phyloP scores from a whole-genome alignment of 1,139 yeast genomes.

The Scheffersomyces titani region DNA sequence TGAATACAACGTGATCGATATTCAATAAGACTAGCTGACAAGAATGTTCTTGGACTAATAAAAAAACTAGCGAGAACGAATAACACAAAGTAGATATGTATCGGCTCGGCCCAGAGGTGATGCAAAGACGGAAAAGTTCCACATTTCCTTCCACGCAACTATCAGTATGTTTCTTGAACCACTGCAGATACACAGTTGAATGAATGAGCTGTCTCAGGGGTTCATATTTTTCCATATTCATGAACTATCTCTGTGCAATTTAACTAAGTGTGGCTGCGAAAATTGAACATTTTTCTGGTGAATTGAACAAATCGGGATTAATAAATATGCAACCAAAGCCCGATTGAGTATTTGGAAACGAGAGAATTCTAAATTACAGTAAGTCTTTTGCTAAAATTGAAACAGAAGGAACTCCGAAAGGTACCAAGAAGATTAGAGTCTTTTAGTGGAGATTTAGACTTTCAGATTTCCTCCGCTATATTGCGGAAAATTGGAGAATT shows the following conservation, averaged over 20 bases:
- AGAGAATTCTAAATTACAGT: neutral
- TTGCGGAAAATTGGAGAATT: too few relatives aligned
- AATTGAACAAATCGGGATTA: neutral
- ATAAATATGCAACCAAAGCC: neutral
- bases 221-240: neutral
- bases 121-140: neutral
- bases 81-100: neutral
- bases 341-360: neutral
- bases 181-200: neutral
- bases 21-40: neutral
- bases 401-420: too few relatives aligned
- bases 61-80: too few relatives aligned
- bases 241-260: neutral
- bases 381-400: too few relatives aligned
- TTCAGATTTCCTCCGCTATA: too few relatives aligned
- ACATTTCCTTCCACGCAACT: neutral
- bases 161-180: neutral
- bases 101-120: neutral
- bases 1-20: neutral
- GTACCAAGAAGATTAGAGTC: too few relatives aligned
- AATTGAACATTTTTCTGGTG: too few relatives aligned
- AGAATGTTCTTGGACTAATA: too few relatives aligned
- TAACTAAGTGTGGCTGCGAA: neutral
- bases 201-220: neutral
- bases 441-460: too few relatives aligned